These are phyloP conservation scores for Arctium minus DNA, from an alignment of 129 eudicot genomes.

Conservation along the genomic window DNA sequence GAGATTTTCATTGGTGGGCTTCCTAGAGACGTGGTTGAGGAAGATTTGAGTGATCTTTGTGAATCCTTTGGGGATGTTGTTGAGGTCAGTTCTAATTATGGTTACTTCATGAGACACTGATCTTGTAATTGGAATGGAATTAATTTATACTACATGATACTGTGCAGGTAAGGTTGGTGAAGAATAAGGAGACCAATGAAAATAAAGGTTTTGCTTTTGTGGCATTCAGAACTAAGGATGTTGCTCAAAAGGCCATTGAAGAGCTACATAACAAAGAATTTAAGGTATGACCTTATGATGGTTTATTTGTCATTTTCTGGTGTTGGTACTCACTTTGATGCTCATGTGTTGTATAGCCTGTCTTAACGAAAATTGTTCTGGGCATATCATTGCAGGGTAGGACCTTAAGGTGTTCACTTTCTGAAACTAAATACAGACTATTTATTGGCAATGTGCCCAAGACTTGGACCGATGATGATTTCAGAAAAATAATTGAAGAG, in stretches of 20 bases:
- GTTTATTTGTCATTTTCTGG: not conserved
- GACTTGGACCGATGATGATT: slow-evolving; percentile 83
- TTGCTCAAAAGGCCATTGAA: slow-evolving; percentile 89
- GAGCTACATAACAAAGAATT: slow-evolving; percentile 82
- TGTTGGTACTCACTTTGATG: slow-evolving; percentile 8
- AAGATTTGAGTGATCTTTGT: slow-evolving; percentile 86
- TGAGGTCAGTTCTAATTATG: slow-evolving; percentile 51
- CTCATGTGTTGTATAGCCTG: not conserved
- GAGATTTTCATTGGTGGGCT: slow-evolving; percentile 96
- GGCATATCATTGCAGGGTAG: slow-evolving; percentile 60
- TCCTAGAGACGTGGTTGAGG: slow-evolving; percentile 82
- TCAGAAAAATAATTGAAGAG: slow-evolving; percentile 68
- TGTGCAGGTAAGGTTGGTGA: slow-evolving; percentile 78
- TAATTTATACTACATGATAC: not conserved
- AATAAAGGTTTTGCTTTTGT: slow-evolving; percentile 94
- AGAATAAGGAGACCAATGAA: slow-evolving; percentile 89
- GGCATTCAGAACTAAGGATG: slow-evolving; percentile 75
- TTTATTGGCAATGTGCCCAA: slow-evolving; percentile 93
- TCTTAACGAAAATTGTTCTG: not conserved
- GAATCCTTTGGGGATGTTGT: slow-evolving; percentile 76
- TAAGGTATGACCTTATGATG: slow-evolving; percentile 42
- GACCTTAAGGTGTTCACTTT: slow-evolving; percentile 83
- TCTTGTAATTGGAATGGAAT: not conserved
- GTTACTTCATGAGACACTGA: not conserved
- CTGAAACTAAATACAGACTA: slow-evolving; percentile 89